These are phyloP conservation scores for Vigna nakashimae DNA, from an alignment of 306 rosid species.

Conservation along the genomic window DNA sequence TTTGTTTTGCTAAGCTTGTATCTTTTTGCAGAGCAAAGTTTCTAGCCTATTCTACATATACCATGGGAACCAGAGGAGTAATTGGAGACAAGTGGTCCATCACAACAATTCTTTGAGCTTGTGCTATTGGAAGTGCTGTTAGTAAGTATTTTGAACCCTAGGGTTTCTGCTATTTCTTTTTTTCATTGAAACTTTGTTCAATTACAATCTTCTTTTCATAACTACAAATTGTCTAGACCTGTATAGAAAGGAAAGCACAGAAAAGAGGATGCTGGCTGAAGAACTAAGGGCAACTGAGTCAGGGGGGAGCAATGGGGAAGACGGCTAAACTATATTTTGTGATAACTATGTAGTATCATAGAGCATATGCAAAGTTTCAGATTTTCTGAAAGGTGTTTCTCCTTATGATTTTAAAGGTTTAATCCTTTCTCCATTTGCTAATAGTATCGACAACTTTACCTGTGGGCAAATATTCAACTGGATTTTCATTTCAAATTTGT, in stretches of 20 bases:
- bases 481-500: slow-evolving; percentile 12
- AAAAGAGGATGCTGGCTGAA: slow-evolving; percentile 53
- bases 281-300: slow-evolving; percentile 39
- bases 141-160: slow-evolving; percentile 41
- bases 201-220: slow-evolving; percentile 6
- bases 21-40: slow-evolving; percentile 17
- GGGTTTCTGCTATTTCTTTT: slow-evolving; percentile 1
- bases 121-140: slow-evolving; percentile 30
- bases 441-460: slow-evolving; percentile 9
- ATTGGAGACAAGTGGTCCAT: slow-evolving; percentile 58
- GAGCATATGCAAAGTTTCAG: no score
- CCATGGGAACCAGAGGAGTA: slow-evolving; percentile 58
- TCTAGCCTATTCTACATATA: no score
- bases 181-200: neutral
- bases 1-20: slow-evolving; percentile 24
- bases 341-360: no score
- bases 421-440: slow-evolving; percentile 19
- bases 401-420: slow-evolving; percentile 18
- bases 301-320: no score
- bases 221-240: neutral
- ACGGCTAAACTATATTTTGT: no score
- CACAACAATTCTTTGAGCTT: slow-evolving; percentile 61
- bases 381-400: slow-evolving; percentile 28
- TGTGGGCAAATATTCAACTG: slow-evolving; percentile 4
- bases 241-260: no score